Percentiles rank a stretch among this genome's conserved stretches.
These are phyloP conservation scores for Melampsora americana DNA, from an alignment of 1,284 basidiomycete species.

Conservation along the genomic window DNA sequence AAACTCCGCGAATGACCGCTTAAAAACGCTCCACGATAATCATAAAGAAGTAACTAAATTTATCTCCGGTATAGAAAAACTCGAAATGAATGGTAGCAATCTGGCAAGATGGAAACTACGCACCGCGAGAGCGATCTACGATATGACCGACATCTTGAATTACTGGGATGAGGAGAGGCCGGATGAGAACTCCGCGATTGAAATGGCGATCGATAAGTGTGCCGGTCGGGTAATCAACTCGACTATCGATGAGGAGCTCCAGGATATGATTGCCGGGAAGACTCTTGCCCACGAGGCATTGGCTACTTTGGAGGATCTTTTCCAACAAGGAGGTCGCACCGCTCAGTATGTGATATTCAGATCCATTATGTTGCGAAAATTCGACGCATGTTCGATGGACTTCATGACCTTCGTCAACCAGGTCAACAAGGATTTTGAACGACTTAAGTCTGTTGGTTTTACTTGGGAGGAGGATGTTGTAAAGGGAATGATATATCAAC, in stretches of 20 bases:
- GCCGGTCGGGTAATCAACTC: background rate
- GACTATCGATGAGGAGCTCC: background rate
- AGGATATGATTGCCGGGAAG: background rate
- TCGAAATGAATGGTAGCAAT: too few species aligned
- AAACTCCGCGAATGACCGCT: too few species aligned
- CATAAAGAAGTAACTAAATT: too few species aligned
- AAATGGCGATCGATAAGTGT: background rate
- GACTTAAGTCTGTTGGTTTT: background rate
- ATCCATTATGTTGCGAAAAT: background rate
- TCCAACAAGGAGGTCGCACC: background rate
- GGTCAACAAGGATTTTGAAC: background rate
- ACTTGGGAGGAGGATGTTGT: background rate
- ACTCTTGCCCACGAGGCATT: background rate
- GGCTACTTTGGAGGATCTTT: background rate
- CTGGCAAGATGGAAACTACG: too few species aligned
- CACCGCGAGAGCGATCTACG: too few species aligned
- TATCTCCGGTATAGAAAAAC: too few species aligned
- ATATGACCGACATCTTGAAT: too few species aligned
- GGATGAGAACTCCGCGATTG: background rate
- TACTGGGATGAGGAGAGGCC: background rate
- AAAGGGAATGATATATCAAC: background rate
- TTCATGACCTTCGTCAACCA: background rate
- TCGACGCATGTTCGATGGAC: background rate
- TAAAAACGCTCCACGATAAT: too few species aligned
- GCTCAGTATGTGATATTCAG: background rate